Percentiles rank a stretch among this genome's conserved stretches.
Evolutionary conservation across 805 yeast genomes (phyloP).

Genomic region (Osmozyma mogii): DNA sequence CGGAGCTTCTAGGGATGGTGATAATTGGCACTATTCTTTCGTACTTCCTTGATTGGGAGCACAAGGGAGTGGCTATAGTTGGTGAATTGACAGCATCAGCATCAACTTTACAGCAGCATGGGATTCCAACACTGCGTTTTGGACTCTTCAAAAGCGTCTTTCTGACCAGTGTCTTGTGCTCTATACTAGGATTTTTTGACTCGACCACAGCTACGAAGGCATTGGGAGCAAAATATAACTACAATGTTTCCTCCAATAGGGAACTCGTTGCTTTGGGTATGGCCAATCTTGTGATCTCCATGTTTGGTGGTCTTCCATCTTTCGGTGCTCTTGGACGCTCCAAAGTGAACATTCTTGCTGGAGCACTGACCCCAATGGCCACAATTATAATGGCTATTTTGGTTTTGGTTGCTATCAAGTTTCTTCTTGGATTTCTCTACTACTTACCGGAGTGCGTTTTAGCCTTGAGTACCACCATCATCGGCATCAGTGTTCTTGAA

Average conservation of each 20-base stretch:
- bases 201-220: constrained; percentile 29
- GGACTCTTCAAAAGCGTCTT: constrained; percentile 6
- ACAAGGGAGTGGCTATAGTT: constrained; percentile 21
- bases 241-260: constrained; percentile 23
- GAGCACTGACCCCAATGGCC: constrained; percentile 39
- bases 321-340: constrained; percentile 32
- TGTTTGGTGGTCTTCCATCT: constrained; percentile 27
- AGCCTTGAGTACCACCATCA: background rate
- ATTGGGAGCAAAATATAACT: constrained; percentile 24
- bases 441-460: constrained; percentile 20
- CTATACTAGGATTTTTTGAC: constrained; percentile 28
- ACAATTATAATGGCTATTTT: constrained; percentile 26
- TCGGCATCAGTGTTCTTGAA: background rate
- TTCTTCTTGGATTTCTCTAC: constrained; percentile 17
- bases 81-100: constrained; percentile 16
- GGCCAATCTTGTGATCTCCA: constrained; percentile 19
- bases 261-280: constrained; percentile 27
- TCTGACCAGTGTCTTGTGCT: constrained; percentile 24
- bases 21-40: constrained; percentile 21
- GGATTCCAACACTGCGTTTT: constrained; percentile 18
- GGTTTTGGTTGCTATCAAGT: constrained; percentile 17
- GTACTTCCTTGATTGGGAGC: constrained; percentile 17
- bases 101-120: constrained; percentile 1
- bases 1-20: constrained; percentile 27
- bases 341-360: constrained; percentile 29